Percentiles rank a stretch among this genome's conserved stretches.
phyloP scores from a whole-genome alignment of 2,329 filamentous ascomycete species.

The Penicillium sp. region DNA sequence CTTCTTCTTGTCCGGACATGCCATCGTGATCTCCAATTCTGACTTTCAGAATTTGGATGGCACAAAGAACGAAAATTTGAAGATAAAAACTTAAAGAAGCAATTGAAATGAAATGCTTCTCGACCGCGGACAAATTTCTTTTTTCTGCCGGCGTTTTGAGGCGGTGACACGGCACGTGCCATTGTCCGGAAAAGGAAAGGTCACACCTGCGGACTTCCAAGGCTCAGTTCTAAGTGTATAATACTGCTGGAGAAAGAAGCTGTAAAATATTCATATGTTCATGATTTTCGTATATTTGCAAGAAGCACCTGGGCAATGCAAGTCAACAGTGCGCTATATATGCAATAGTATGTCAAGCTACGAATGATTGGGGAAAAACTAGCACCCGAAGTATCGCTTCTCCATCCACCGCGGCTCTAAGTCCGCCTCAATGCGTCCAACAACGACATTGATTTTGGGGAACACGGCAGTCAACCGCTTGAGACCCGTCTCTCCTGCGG shows the following conservation, averaged over 20 bases:
- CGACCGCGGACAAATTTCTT: conserved; percentile 17
- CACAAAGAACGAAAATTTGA: neutral
- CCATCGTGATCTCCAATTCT: conserved; percentile 24
- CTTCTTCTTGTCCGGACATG: conserved; percentile 34
- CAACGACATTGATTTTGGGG: conserved; percentile 77
- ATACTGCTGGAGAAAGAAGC: too few relatives aligned
- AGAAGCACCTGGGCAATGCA: neutral
- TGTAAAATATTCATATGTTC: neutral
- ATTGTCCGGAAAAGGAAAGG: conserved; percentile 4
- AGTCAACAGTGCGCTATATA: neutral
- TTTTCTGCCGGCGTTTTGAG: conserved; percentile 18
- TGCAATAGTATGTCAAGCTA: neutral
- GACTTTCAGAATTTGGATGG: neutral
- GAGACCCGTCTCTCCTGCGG: conserved; percentile 76
- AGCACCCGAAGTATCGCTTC: conserved; percentile 85
- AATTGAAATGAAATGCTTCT: neutral
- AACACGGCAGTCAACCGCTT: conserved; percentile 85
- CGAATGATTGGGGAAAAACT: neutral
- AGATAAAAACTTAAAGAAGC: neutral
- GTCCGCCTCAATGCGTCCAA: conserved; percentile 74
- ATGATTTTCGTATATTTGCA: conserved; percentile 5
- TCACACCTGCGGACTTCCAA: too few relatives aligned
- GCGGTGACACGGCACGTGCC: conserved; percentile 16
- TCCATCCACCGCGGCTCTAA: conserved; percentile 87
- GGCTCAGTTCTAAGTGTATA: too few relatives aligned